Base-by-base conservation (phyloP, 441 rosid genomes). In the Brassica balearica region DNA sequence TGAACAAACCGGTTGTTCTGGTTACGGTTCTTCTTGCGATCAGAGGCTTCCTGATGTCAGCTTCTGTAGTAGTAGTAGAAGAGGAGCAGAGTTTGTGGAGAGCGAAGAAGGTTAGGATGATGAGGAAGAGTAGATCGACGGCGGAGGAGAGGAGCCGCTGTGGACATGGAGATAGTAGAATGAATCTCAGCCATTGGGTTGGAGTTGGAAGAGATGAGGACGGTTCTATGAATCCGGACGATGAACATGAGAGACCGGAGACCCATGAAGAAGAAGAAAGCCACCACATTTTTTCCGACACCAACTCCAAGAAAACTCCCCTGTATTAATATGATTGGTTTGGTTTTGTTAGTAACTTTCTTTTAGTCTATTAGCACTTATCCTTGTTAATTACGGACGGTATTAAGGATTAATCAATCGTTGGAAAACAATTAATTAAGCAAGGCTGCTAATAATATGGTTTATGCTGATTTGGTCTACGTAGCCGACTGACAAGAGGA, bases 81-180 rank as follows among this genome's bases (percentile, higher is more conserved):
- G 80, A 88, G 11, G 83, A 73, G 63, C 61, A 81, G 55, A 92
- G 85, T 86, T 86, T 93, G 9, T 34, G 90, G 43, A 86, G 55
- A 5, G 91, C 85, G 72, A 95, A 85, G 22, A 69, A 69, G 8
- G 86, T 2, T 77, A 94, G 87, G 65, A 80, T 53, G 71, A 87
- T 58, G 80, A 92, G 69, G 79, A 93, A 86, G 6, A 90, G 2
- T 12, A 84, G 34, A 72, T 95, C 90, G 25, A 87, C 69, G 23
- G 88, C 77, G 41, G 93, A 83, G 11, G 89, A 76, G 43, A 95
- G 84, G 66, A 79, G 85, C 72, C 99, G 83, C 70, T 95, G 99
- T 60, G 98, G 92, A 70, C 98, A 93, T 6, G 97, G 93, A 34
- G 90, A 91, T 66, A 95, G 90, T 83, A 89, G 82, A 72, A 91